Percentiles rank a stretch among this genome's conserved stretches.
These are phyloP conservation scores for Colletotrichum lupini DNA, from an alignment of 2,329 filamentous ascomycete genomes.

Conservation along the genomic window DNA sequence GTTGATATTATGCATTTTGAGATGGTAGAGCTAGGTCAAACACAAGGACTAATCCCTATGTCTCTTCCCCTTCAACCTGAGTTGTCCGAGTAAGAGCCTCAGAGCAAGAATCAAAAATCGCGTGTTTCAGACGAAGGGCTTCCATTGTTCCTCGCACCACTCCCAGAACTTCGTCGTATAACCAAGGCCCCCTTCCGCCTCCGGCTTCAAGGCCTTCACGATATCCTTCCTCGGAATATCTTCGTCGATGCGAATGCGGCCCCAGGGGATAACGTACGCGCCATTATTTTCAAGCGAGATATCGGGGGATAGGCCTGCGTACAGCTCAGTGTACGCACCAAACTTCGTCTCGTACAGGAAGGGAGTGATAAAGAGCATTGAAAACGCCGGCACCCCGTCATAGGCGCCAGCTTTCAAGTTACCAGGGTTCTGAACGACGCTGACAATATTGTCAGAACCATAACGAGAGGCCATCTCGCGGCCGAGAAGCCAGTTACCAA, in stretches of 20 bases:
- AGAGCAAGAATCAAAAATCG: too few species aligned
- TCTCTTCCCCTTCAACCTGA: too few species aligned
- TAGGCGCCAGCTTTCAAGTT: conserved; percentile 44
- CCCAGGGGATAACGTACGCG: conserved; percentile 44
- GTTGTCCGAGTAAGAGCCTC: too few species aligned
- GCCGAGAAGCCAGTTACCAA: conserved; percentile 47
- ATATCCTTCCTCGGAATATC: conserved; percentile 41
- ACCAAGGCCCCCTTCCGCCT: conserved; percentile 42
- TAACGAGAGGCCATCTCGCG: conserved; percentile 44
- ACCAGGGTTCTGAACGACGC: conserved; percentile 48
- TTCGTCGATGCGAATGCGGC: conserved; percentile 38
- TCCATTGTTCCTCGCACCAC: conserved; percentile 41
- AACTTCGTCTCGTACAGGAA: conserved; percentile 44
- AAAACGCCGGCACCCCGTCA: conserved; percentile 27
- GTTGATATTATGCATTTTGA: too few species aligned
- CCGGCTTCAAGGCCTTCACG: conserved; percentile 40
- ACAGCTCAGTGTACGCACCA: conserved; percentile 55
- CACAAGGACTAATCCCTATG: too few species aligned
- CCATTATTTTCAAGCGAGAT: conserved; percentile 45
- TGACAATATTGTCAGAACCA: conserved; percentile 41
- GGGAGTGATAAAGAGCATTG: conserved; percentile 35
- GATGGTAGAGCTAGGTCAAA: too few species aligned
- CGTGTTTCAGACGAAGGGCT: background rate
- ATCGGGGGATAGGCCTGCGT: conserved; percentile 50
- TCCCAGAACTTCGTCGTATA: conserved; percentile 42